These are phyloP conservation scores for Meyerozyma elateridarum DNA, from an alignment of 1,139 yeast species.

Conservation along the genomic window DNA sequence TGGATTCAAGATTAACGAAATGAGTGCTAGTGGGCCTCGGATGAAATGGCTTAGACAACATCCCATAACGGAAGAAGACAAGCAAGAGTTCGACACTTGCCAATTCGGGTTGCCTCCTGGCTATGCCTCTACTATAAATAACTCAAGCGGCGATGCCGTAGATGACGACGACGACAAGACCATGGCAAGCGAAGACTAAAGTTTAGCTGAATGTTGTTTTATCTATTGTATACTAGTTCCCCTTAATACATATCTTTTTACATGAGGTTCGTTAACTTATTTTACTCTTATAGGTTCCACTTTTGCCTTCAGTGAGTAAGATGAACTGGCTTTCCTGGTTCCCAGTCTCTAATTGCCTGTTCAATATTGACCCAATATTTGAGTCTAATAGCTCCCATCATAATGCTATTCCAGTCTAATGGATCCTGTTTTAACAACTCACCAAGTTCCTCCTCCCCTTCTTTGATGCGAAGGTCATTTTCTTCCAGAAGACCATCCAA, in stretches of 20 bases:
- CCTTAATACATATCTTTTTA: slow-evolving; percentile 1
- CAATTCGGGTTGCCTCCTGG: slow-evolving; percentile 51
- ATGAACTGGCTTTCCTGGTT: slow-evolving; percentile 61
- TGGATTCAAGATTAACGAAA: slow-evolving; percentile 80
- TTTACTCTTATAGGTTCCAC: neutral
- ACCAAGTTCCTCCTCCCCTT: slow-evolving; percentile 31
- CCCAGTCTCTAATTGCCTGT: slow-evolving; percentile 74
- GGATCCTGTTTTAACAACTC: slow-evolving; percentile 28
- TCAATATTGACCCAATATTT: slow-evolving; percentile 84
- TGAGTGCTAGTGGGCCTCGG: slow-evolving; percentile 78
- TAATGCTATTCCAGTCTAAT: slow-evolving; percentile 47
- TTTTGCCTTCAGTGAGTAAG: slow-evolving; percentile 45
- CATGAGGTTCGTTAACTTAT: neutral
- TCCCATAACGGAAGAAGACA: slow-evolving; percentile 58
- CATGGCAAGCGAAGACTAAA: slow-evolving; percentile 39
- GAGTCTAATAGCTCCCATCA: slow-evolving; percentile 62
- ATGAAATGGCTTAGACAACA: slow-evolving; percentile 90
- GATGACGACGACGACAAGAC: slow-evolving; percentile 36
- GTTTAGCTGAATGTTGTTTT: neutral
- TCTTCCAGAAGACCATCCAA: slow-evolving; percentile 48
- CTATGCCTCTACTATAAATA: slow-evolving; percentile 6
- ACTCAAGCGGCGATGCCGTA: slow-evolving; percentile 19
- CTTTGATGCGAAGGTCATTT: slow-evolving; percentile 49
- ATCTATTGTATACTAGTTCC: slow-evolving; percentile 5
- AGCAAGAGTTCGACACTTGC: slow-evolving; percentile 56